These are phyloP conservation scores for Dendrobium huoshanense DNA, from an alignment of 106 monocot species.

Conservation along the genomic window DNA sequence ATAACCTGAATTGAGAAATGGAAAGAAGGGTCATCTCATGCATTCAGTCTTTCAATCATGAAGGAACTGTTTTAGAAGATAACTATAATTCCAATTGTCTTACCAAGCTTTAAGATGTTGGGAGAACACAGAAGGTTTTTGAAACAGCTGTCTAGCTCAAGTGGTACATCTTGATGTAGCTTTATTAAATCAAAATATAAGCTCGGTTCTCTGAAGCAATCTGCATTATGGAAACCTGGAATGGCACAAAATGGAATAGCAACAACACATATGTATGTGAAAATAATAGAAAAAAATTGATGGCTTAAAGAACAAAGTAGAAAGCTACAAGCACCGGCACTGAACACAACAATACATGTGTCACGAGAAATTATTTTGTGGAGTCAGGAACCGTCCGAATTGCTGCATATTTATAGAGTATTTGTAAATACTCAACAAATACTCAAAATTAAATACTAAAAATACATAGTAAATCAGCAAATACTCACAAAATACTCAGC, in stretches of 20 bases:
- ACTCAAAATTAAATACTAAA: too few species aligned
- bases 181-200: conserved; percentile 91
- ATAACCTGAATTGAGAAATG: conserved; percentile 52
- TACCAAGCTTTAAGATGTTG: conserved; percentile 87
- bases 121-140: conserved; percentile 73
- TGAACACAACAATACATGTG: neutral
- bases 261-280: neutral
- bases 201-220: conserved; percentile 83
- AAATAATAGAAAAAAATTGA: neutral
- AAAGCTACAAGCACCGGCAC: neutral
- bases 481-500: too few species aligned
- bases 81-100: conserved; percentile 7
- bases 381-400: too few species aligned
- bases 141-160: conserved; percentile 61
- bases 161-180: conserved; percentile 61
- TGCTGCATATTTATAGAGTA: too few species aligned
- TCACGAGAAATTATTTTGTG: neutral
- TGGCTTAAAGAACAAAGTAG: neutral
- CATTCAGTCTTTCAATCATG: neutral
- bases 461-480: too few species aligned
- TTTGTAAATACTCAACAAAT: too few species aligned
- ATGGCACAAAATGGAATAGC: neutral
- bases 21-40: neutral
- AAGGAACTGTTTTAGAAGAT: neutral
- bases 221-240: conserved; percentile 94